Evolutionary conservation across 768 basidiomycete genomes (phyloP).

Genomic region (Daedaleopsis nitida): DNA sequence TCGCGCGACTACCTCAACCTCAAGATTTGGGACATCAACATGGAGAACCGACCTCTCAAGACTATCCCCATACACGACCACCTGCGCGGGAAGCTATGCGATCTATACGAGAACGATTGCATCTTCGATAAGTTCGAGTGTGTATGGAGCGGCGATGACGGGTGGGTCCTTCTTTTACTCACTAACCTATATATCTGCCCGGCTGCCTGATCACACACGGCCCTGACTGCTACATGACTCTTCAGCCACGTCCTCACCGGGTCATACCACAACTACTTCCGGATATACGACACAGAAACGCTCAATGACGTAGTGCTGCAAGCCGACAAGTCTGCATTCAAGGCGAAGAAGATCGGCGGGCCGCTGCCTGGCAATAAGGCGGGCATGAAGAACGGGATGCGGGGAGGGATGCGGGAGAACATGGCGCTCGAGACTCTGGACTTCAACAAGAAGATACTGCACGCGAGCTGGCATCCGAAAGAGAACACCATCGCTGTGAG

Average conservation of each 20-base stretch:
- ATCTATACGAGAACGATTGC: constrained; percentile 99
- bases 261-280: constrained; percentile 99
- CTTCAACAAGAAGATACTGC: constrained; percentile 97
- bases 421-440: constrained; percentile 87
- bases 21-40: constrained; percentile 99
- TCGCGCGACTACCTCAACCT: constrained; percentile 96
- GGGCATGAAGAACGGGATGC: constrained; percentile 73
- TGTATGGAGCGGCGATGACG: constrained; percentile 94
- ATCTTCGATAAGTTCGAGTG: constrained; percentile 99
- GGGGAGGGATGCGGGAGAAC: constrained; percentile 77
- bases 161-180: constrained; percentile 54
- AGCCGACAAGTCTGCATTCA: constrained; percentile 99
- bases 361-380: constrained; percentile 72
- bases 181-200: neutral
- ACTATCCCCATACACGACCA: constrained; percentile 99
- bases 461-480: constrained; percentile 95
- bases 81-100: constrained; percentile 94
- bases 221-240: neutral
- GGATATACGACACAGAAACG: constrained; percentile 92
- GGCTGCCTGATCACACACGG: neutral
- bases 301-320: constrained; percentile 90
- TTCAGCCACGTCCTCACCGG: constrained; percentile 94
- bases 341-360: constrained; percentile 98
- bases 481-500: constrained; percentile 98
- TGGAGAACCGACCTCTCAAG: constrained; percentile 95